Evolutionary conservation across 768 basidiomycete genomes (phyloP), one percentile per base, ranked within the genome.

Genomic region (Lactarius sanguifluus): DNA sequence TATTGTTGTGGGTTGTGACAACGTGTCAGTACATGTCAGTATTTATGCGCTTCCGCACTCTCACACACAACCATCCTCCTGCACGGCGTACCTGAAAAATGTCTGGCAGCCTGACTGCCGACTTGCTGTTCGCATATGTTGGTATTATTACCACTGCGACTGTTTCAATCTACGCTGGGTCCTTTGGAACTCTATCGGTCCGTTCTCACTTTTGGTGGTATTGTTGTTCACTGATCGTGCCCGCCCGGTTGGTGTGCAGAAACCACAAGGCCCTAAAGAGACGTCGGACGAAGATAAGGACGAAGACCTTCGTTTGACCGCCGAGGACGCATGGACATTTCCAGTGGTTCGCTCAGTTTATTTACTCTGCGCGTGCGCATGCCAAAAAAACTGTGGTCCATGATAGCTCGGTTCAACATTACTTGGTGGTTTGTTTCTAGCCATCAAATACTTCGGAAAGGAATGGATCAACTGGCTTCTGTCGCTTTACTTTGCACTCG

Each of bases 391-490:
- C 52, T 57, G 3, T 50, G 16, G 52, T 5, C 12, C 32, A 16
- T 45, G 12, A 28, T 25, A 91, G 89, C 77, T 89, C 66, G 93
- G 91, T 5, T 92, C 91, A 1, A 80, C 79, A 7, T 82, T 82
- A 38, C 79, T 96, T 36, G 78, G 91, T 69, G 84, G 87, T 5
- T 74, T 94, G 67, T 95, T 90, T 72, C 67, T 83, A 62, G 75
- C 90, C 32, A 81, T 96, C 64, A 89, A 86, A 72, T 93, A 88
- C 74, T 77, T 90, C 61, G 92, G 92, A 38, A 85, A 83, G 70
- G 86, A 86, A 65, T 92, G 91, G 88, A 85, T 96, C 64, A 96
- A 96, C 76, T 84, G 83, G 82, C 70, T 94, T 6, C 78, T 96
- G 28, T 88, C 83, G 6, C 87, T 84, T 85, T 93, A 91, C 71